Percentiles rank a stretch among this genome's conserved stretches.
phyloP scores from a whole-genome alignment of 306 rosid genomes.

The Inga oerstediana region DNA sequence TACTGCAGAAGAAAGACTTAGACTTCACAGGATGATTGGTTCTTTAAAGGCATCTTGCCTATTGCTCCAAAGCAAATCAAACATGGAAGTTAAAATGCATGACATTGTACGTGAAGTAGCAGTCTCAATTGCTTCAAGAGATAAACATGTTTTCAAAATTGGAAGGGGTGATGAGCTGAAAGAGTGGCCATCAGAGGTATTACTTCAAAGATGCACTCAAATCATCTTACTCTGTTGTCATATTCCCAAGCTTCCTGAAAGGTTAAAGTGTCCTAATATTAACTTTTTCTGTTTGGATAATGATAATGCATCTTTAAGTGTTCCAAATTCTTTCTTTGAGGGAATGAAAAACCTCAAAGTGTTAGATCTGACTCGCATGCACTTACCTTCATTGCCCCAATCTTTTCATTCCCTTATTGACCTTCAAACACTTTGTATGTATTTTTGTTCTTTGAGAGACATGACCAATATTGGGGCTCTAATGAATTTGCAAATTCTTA shows the following conservation, averaged over 20 bases:
- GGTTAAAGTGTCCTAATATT: neutral
- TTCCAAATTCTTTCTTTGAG: neutral
- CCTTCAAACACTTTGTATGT: neutral
- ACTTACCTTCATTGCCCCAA: neutral
- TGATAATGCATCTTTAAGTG: no score
- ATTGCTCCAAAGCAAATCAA: neutral
- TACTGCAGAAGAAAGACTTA: neutral
- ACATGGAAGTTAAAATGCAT: neutral
- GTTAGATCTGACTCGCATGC: neutral
- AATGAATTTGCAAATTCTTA: neutral
- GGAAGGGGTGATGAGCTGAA: neutral
- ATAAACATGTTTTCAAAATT: neutral
- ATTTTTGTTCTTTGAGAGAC: neutral
- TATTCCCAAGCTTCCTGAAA: neutral
- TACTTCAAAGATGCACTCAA: neutral
- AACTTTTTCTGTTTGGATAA: neutral
- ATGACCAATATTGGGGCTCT: neutral
- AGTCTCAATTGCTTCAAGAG: neutral
- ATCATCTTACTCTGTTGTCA: neutral
- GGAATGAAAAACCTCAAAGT: constrained; percentile 3
- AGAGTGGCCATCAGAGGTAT: neutral
- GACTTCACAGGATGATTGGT: neutral
- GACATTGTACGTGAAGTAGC: neutral
- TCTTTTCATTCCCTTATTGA: neutral
- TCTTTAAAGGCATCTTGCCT: neutral